Percentiles rank a stretch among this genome's conserved stretches.
phyloP scores from a whole-genome alignment of 768 basidiomycete species.

The Leccinum arenicola region DNA sequence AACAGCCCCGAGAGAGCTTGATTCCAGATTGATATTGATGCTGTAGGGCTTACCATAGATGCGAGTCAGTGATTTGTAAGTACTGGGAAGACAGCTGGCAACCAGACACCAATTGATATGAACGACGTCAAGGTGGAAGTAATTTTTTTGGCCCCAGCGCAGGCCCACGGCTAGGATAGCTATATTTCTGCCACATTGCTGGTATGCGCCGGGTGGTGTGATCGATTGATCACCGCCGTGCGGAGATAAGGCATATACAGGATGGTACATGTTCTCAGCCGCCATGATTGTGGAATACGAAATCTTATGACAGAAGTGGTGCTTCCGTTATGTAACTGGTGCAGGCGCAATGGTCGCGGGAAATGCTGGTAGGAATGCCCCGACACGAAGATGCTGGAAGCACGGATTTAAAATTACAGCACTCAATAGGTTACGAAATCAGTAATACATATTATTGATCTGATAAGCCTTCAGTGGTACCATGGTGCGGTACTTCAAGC shows the following conservation, averaged over 20 bases:
- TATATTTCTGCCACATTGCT: neutral
- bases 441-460: neutral
- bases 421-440: neutral
- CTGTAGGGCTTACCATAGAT: too few species aligned
- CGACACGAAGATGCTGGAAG: too few species aligned
- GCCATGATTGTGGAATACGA: neutral
- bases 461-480: too few species aligned
- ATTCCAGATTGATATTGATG: neutral
- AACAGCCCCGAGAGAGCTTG: neutral
- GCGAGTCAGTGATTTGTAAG: too few species aligned
- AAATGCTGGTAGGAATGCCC: too few species aligned
- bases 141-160: neutral
- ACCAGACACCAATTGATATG: neutral
- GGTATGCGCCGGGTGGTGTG: too few species aligned
- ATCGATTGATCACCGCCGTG: neutral
- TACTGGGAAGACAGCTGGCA: neutral
- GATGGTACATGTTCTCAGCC: neutral
- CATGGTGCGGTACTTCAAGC: neutral
- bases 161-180: neutral
- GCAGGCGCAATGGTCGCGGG: too few species aligned
- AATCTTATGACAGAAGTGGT: too few species aligned
- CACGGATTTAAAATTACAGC: neutral
- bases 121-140: neutral
- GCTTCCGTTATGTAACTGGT: too few species aligned
- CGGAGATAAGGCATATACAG: neutral